Evolutionary conservation across 148 eudicot species (phyloP).

Genomic region (Heliamphora exappendiculata): DNA sequence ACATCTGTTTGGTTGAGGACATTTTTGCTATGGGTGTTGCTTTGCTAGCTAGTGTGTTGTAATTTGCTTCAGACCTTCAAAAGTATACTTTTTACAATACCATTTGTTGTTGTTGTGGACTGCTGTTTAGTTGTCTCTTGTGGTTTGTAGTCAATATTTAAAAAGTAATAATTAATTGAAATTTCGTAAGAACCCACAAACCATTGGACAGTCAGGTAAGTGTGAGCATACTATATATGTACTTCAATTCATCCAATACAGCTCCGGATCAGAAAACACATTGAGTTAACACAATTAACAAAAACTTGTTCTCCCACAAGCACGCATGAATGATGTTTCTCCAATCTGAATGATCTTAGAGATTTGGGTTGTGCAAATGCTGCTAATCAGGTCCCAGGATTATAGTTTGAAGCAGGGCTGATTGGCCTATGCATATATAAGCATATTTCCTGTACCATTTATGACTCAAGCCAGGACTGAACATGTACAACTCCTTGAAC

Average conservation of each 20-base stretch:
- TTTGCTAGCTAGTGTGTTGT: not conserved
- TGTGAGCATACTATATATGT: not conserved
- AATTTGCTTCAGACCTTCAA: conserved; percentile 2
- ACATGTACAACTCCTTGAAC: conserved; percentile 57
- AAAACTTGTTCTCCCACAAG: not conserved
- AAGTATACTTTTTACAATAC: no score
- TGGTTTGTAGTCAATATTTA: no score
- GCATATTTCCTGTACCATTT: conserved; percentile 59
- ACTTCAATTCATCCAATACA: not conserved
- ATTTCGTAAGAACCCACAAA: no score
- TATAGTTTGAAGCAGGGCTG: conserved; percentile 62
- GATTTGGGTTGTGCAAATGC: conserved; percentile 61
- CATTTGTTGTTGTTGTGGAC: no score
- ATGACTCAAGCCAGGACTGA: conserved; percentile 70
- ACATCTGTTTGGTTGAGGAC: not conserved
- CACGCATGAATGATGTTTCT: not conserved
- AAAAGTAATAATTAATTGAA: no score
- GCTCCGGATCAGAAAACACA: not conserved
- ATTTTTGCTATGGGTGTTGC: not conserved
- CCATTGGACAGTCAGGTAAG: not conserved
- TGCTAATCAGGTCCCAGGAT: conserved; percentile 35
- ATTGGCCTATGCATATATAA: conserved; percentile 57
- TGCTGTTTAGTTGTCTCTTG: no score
- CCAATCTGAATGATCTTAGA: conserved; percentile 13
- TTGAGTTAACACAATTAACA: not conserved